Conservation (phyloP, 2,329 filamentous ascomycete genomes). For the Botryotinia convoluta region DNA sequence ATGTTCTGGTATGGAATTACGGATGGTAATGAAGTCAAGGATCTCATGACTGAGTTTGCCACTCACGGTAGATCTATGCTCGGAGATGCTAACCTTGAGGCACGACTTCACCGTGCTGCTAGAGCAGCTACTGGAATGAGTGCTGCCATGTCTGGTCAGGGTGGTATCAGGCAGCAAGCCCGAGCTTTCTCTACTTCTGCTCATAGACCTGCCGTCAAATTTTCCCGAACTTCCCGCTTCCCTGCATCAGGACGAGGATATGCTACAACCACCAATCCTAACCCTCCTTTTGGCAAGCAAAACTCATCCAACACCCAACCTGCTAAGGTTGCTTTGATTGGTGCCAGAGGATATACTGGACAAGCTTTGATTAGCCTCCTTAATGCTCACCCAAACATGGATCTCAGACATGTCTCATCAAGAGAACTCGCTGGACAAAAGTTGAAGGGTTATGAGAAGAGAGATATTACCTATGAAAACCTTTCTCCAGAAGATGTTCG, state of each 20-base stretch:
- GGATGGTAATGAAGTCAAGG: constrained; percentile 73
- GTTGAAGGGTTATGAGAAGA: constrained; percentile 86
- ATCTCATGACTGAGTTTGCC: constrained; percentile 82
- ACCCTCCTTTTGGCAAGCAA: constrained; percentile 84
- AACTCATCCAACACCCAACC: constrained; percentile 79
- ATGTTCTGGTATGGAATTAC: constrained; percentile 91
- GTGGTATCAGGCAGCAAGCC: constrained; percentile 56
- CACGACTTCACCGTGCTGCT: constrained; percentile 76
- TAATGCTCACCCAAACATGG: constrained; percentile 84
- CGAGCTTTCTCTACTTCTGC: constrained; percentile 65
- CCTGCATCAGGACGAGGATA: constrained; percentile 47
- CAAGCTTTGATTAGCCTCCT: constrained; percentile 85
- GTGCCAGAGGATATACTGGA: constrained; percentile 90
- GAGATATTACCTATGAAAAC: constrained; percentile 89
- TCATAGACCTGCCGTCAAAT: constrained; percentile 40
- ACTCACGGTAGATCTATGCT: constrained; percentile 82
- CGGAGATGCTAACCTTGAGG: constrained; percentile 83
- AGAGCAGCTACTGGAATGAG: constrained; percentile 62
- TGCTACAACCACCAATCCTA: constrained; percentile 73
- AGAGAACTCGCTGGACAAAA: constrained; percentile 86
- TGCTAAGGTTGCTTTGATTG: constrained; percentile 81
- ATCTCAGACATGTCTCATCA: constrained; percentile 87
- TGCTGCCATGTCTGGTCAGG: constrained; percentile 42
- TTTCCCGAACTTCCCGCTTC: constrained; percentile 20
- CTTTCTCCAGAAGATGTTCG: constrained; percentile 82